Base-by-base conservation (phyloP, 805 yeast species). In the Yarrowia bubula region DNA sequence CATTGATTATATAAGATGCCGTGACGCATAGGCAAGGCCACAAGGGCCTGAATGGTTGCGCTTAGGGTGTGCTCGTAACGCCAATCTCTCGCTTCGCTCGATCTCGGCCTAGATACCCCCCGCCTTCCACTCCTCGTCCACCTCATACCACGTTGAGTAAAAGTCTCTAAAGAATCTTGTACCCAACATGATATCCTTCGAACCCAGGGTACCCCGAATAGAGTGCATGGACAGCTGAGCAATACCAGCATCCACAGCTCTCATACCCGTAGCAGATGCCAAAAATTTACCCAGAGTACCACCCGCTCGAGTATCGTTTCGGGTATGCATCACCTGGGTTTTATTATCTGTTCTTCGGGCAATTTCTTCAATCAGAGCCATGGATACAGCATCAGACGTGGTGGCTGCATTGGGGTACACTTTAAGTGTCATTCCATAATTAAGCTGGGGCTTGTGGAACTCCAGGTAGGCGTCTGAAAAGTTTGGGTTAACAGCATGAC, bases 151-250 rank as follows among this genome's bases (percentile, higher is more conserved):
- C 69, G 83, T 78, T 55, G 81, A 74, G 75, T 83, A 88, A 76
- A 88, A 90, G 0, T 88, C 88, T 66, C 78, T 80, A 79, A 89
- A 89, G 75, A 86, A 88, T 73, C 86, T 84, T 60, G 85, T 82
- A 47, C 89, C 96, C 63, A 88, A 79, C 55, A 90, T 91, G 66
- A 89, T 81, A 72, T 90, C 96, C 73, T 85, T 83, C 18, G 89
- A 81, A 46, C 96, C 96, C 35, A 87, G 82, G 13, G 92, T 82
- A 32, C 95, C 96, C 71, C 96, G 82, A 70, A 90, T 87, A 46
- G 91, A 86, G 76, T 90, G 96, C 96, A 90, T 90, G 2, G 93
- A 83, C 70, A 88, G 79, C 76, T 90, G 96, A 2, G 96, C 86
- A 70, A 90, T 87, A 65, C 96, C 96, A 66, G 89, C 75, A 71